Evolutionary conservation across 495 filamentous ascomycete genomes (phyloP).

Genomic region (Paragyromitra xinjiangensis): DNA sequence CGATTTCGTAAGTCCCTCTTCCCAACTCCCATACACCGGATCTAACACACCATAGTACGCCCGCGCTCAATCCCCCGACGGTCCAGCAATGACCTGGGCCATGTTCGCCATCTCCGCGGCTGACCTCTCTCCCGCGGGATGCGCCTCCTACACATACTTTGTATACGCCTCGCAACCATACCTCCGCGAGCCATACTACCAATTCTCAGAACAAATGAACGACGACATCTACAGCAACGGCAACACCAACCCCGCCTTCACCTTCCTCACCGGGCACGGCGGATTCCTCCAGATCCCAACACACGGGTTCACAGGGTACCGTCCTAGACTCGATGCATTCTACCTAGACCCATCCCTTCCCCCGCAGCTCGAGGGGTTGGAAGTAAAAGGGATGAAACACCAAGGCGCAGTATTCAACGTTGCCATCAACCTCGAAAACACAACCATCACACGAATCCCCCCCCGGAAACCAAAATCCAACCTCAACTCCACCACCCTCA

Average conservation of each 20-base stretch:
- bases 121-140: slow-evolving; percentile 65
- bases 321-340: slow-evolving; percentile 62
- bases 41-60: slow-evolving; percentile 61
- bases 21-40: background rate
- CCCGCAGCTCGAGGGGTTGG: slow-evolving; percentile 63
- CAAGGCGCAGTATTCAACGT: slow-evolving; percentile 56
- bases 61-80: slow-evolving; percentile 65
- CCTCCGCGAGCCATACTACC: slow-evolving; percentile 66
- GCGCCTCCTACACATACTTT: slow-evolving; percentile 67
- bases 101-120: slow-evolving; percentile 67
- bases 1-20: slow-evolving; percentile 61
- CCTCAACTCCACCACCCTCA: background rate
- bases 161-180: slow-evolving; percentile 65
- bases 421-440: slow-evolving; percentile 37
- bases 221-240: slow-evolving; percentile 73
- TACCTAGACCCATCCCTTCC: slow-evolving; percentile 67
- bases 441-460: slow-evolving; percentile 52
- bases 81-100: slow-evolving; percentile 71
- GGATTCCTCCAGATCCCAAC: slow-evolving; percentile 66
- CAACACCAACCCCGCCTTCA: slow-evolving; percentile 67
- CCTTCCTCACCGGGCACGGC: slow-evolving; percentile 69
- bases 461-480: slow-evolving; percentile 14
- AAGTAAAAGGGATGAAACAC: slow-evolving; percentile 57
- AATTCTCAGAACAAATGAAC: slow-evolving; percentile 74
- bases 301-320: slow-evolving; percentile 66